Base-by-base conservation (phyloP, 108 stramenopile genomes). In the Fragilariopsis cylindrus region DNA sequence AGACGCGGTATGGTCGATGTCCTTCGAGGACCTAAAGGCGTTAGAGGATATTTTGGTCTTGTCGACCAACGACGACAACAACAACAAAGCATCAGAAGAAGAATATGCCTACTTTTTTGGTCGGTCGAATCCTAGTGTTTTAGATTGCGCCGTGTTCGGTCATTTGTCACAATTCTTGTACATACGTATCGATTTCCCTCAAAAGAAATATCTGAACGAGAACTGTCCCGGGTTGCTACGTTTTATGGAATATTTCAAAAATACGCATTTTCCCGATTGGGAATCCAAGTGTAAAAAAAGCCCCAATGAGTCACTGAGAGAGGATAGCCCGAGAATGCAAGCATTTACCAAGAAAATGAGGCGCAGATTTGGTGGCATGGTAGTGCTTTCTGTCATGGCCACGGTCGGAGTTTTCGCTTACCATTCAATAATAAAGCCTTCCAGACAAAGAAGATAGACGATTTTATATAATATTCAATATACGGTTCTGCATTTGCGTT, bases 141-240 rank as follows among this genome's bases (percentile, higher is more conserved):
- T 66, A 13, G 73, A 74, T 56, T 74, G 73, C 40, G 39, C 67
- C 21, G 66, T 74, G 4, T 74, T 66, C 48, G 73, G 73, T 18
- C 73, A 74, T 44, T n/a, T 74, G 43, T 40, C 57, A 3, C 65
- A 65, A 16, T 74, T 74, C 48, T 45, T 66, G 40, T 74, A 11
- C 15, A 66, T 74, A 12, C 21, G 15, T 12, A 49, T 74, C 30
- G 65, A 74, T n/a, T 74, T 66, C n/a, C 73, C 73, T 43, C 73
- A 74, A 57, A 74, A 65, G 54, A 16, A 39, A 3, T 74, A 65
- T 43, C 5, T 66, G 43, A 41, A 66, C 5, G 52, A 74, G 52
- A 48, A 48, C 18, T 73, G 73, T 48, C 73, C 73, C n/a, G 48
- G 49, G 15, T 50, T 74, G 73, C 42, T 66, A 11, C 16, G 64